Percentiles rank a stretch among this genome's conserved stretches.
phyloP scores from a whole-genome alignment of 805 yeast species.

The Lipomyces japonicus region DNA sequence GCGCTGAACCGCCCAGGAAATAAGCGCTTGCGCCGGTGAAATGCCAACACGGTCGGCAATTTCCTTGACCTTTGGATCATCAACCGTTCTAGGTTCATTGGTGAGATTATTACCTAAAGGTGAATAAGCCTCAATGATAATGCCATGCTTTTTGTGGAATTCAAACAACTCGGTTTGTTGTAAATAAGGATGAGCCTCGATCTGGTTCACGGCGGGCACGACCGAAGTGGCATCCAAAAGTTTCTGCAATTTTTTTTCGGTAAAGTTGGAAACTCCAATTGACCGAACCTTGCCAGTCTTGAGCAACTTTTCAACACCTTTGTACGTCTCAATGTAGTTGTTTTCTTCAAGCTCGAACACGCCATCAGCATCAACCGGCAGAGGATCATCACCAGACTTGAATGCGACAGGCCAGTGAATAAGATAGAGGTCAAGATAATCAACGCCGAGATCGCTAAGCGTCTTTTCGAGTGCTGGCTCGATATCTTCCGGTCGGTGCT shows the following conservation, averaged over 20 bases:
- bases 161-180: slow-evolving; percentile 60
- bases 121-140: slow-evolving; percentile 67
- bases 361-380: slow-evolving; percentile 43
- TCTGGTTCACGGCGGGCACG: slow-evolving; percentile 69
- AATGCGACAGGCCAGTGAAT: slow-evolving; percentile 78
- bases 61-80: slow-evolving; percentile 41
- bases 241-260: slow-evolving; percentile 49
- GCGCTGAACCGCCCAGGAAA: slow-evolving; percentile 46
- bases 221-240: slow-evolving; percentile 49
- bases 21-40: slow-evolving; percentile 50
- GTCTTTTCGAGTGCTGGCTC: slow-evolving; percentile 57
- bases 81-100: slow-evolving; percentile 40
- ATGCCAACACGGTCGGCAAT: slow-evolving; percentile 56
- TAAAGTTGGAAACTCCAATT: slow-evolving; percentile 75
- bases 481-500: slow-evolving; percentile 35
- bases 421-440: slow-evolving; percentile 72
- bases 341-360: slow-evolving; percentile 41
- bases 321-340: slow-evolving; percentile 55
- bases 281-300: slow-evolving; percentile 52
- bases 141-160: slow-evolving; percentile 51
- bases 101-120: slow-evolving; percentile 56
- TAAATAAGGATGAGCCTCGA: slow-evolving; percentile 70
- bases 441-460: slow-evolving; percentile 58
- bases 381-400: slow-evolving; percentile 36
- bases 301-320: slow-evolving; percentile 56